A percentile compares a stretch with the other conserved stretches of the same genome.
These are phyloP conservation scores for Alnus rubra DNA, from an alignment of 306 rosid species.

Conservation along the genomic window DNA sequence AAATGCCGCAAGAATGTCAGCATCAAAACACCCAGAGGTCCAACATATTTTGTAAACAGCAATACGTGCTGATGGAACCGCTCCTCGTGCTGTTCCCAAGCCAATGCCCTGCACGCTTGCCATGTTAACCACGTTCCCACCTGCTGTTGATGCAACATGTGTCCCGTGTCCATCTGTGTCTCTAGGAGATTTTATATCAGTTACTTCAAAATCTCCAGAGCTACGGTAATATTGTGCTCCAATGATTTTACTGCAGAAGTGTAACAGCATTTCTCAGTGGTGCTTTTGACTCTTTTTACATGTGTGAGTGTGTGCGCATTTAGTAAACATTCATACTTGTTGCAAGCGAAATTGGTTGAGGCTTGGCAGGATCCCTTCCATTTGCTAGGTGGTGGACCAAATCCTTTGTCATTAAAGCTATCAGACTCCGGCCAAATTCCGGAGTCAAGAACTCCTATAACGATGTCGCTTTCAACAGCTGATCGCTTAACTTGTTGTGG, in stretches of 20 bases:
- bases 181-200: slow-evolving; percentile 34
- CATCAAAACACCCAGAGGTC: background rate
- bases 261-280: no score
- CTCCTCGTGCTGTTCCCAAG: slow-evolving; percentile 55
- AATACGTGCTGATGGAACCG: slow-evolving; percentile 47
- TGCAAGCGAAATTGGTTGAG: slow-evolving; percentile 39
- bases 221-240: background rate
- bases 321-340: slow-evolving; percentile 30
- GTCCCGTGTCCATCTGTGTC: slow-evolving; percentile 54
- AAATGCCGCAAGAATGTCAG: slow-evolving; percentile 35
- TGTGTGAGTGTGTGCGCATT: no score
- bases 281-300: no score
- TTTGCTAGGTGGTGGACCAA: slow-evolving; percentile 45
- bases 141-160: slow-evolving; percentile 52
- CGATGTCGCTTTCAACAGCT: slow-evolving; percentile 24
- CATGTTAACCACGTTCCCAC: slow-evolving; percentile 33
- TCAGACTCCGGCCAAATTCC: slow-evolving; percentile 53
- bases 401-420: slow-evolving; percentile 45
- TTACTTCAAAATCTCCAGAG: background rate
- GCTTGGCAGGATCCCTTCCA: slow-evolving; percentile 49
- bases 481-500: slow-evolving; percentile 5
- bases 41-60: slow-evolving; percentile 51
- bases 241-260: background rate
- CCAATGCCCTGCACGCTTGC: slow-evolving; percentile 48
- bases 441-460: slow-evolving; percentile 37